phyloP scores from a whole-genome alignment of 1,284 basidiomycete species.

The Megacollybia platyphylla region DNA sequence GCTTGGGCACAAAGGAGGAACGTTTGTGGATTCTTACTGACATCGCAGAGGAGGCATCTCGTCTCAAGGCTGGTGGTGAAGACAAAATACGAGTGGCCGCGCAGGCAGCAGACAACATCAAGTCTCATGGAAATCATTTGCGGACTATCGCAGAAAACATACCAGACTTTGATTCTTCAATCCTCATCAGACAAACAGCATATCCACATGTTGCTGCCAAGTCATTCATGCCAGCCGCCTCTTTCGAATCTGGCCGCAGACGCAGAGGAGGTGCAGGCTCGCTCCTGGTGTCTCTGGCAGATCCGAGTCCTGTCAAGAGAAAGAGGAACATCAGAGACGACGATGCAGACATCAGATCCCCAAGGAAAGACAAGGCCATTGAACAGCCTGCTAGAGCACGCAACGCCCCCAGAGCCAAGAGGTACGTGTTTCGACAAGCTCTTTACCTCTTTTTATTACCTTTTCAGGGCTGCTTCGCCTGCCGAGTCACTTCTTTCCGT shows the following conservation, averaged over 20 bases:
- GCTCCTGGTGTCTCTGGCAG: constrained; percentile 29
- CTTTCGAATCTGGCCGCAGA: constrained; percentile 48
- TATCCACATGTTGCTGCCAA: constrained; percentile 64
- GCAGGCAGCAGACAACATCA: constrained; percentile 85
- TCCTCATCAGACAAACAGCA: constrained; percentile 48
- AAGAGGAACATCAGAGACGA: constrained; percentile 48
- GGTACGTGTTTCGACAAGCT: constrained; percentile 26
- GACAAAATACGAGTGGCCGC: constrained; percentile 98
- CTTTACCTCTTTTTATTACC: constrained; percentile 2
- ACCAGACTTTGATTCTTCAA: constrained; percentile 52
- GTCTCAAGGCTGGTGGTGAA: constrained; percentile 91
- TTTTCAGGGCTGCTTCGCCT: constrained; percentile 44
- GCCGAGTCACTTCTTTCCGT: constrained; percentile 61
- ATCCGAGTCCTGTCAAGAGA: constrained; percentile 49
- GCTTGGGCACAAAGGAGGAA: constrained; percentile 56
- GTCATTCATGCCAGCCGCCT: constrained; percentile 46
- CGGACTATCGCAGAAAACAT: constrained; percentile 47
- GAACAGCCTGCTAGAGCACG: constrained; percentile 29
- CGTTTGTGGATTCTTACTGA: constrained; percentile 82
- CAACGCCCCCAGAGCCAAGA: constrained; percentile 41
- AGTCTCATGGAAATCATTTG: constrained; percentile 62
- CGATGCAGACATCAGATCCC: constrained; percentile 37
- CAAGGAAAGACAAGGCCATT: constrained; percentile 31
- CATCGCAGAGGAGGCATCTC: constrained; percentile 86
- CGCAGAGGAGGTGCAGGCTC: constrained; percentile 34